These are phyloP conservation scores for Suillus americanus DNA, from an alignment of 768 basidiomycete species.

Conservation along the genomic window DNA sequence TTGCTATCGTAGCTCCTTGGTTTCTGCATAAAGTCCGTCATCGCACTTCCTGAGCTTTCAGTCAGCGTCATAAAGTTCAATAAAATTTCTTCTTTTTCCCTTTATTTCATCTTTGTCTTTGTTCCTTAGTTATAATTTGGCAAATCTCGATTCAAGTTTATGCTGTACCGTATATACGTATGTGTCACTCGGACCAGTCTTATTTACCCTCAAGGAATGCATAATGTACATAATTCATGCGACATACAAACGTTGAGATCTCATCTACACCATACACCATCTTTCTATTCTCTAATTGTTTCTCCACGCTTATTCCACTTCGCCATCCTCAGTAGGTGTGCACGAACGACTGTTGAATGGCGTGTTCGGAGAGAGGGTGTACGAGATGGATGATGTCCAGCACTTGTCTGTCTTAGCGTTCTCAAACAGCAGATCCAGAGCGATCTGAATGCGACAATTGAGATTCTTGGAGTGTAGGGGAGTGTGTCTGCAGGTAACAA, in stretches of 20 bases:
- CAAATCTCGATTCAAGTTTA: slow-evolving; percentile 23
- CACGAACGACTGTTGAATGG: too few relatives aligned
- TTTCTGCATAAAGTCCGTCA: slow-evolving; percentile 7
- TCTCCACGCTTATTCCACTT: too few relatives aligned
- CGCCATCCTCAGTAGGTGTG: too few relatives aligned
- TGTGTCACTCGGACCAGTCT: slow-evolving; percentile 15
- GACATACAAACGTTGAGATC: neutral
- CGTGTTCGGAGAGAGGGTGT: neutral
- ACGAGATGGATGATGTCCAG: neutral
- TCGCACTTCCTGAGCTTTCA: neutral
- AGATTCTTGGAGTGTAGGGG: slow-evolving; percentile 18
- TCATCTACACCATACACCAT: neutral
- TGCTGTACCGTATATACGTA: slow-evolving; percentile 28
- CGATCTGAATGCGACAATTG: slow-evolving; percentile 22
- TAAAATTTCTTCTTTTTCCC: neutral
- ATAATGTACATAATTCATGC: slow-evolving; percentile 26
- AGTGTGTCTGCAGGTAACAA: slow-evolving; percentile 11
- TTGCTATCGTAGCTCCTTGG: slow-evolving; percentile 10
- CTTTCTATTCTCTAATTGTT: too few relatives aligned
- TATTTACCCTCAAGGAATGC: slow-evolving; percentile 26
- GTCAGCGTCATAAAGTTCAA: neutral
- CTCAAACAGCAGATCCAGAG: slow-evolving; percentile 25
- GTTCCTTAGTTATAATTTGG: slow-evolving; percentile 13
- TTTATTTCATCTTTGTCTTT: neutral
- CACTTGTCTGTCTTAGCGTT: slow-evolving; percentile 9